Evolutionary conservation across 2,329 filamentous ascomycete genomes (phyloP).

Genomic region (Fusarium goolgardi): DNA sequence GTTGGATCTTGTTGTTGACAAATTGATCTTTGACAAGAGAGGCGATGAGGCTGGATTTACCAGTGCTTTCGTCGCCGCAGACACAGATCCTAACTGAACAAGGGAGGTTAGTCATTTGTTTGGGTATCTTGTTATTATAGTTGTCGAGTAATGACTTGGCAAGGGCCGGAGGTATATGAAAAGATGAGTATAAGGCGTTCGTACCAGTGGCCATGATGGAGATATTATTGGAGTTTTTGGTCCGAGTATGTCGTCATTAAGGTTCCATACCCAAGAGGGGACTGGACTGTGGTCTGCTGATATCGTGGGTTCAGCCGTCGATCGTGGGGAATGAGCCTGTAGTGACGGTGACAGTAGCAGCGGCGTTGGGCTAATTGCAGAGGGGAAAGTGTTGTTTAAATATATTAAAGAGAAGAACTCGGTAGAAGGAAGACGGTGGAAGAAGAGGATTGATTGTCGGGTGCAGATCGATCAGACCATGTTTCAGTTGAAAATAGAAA

Average conservation of each 20-base stretch:
- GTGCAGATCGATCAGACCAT: conserved; percentile 20
- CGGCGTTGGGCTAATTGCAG: background rate
- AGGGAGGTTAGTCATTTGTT: conserved; percentile 34
- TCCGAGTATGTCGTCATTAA: conserved; percentile 35
- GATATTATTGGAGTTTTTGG: conserved; percentile 28
- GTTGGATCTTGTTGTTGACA: conserved; percentile 93
- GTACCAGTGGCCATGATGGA: conserved; percentile 46
- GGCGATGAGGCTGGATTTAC: conserved; percentile 92
- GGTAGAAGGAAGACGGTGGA: conserved; percentile 11
- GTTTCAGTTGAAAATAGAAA: conserved; percentile 8
- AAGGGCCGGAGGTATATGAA: conserved; percentile 6
- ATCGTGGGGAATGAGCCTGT: conserved; percentile 17
- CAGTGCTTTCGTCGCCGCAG: conserved; percentile 95
- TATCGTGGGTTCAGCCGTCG: conserved; percentile 25
- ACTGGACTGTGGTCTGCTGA: conserved; percentile 19
- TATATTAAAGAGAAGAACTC: conserved; percentile 10
- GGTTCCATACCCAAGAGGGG: conserved; percentile 37
- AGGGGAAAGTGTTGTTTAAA: background rate
- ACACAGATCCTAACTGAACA: conserved; percentile 85
- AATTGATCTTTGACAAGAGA: conserved; percentile 98
- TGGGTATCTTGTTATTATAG: background rate
- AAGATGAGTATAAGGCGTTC: conserved; percentile 19
- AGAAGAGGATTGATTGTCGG: conserved; percentile 5
- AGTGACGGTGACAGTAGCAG: conserved; percentile 1
- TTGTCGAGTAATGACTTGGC: conserved; percentile 4